phyloP scores from a whole-genome alignment of 2,329 filamentous ascomycete genomes.

The Colletotrichum lupini region DNA sequence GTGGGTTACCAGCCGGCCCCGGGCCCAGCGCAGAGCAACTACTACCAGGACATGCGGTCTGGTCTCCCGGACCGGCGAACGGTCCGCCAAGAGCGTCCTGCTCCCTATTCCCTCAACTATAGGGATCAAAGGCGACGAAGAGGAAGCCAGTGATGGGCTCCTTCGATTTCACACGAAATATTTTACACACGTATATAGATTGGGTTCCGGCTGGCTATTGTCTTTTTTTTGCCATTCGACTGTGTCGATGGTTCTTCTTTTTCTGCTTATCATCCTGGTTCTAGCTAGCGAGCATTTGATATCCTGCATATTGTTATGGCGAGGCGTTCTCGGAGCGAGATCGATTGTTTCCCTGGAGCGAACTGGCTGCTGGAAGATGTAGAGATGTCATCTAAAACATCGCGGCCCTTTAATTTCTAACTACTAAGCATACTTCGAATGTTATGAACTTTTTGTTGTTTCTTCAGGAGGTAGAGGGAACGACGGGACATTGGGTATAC shows the following conservation, averaged over 20 bases:
- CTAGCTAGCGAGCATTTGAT: slow-evolving; percentile 8
- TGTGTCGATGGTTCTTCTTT: not conserved
- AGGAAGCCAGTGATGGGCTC: slow-evolving; percentile 15
- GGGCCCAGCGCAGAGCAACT: not conserved
- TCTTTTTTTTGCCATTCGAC: not conserved
- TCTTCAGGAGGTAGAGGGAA: not conserved
- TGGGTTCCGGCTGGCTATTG: not conserved
- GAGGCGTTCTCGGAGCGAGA: slow-evolving; percentile 23
- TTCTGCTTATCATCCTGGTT: not conserved
- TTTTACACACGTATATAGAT: not conserved
- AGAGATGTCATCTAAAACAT: not conserved
- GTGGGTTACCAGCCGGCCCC: slow-evolving; percentile 6
- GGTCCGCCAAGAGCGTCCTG: slow-evolving; percentile 27
- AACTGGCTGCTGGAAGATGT: slow-evolving; percentile 12
- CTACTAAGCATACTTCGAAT: not conserved
- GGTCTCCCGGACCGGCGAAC: slow-evolving; percentile 27
- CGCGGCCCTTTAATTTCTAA: slow-evolving; percentile 10
- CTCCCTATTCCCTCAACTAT: slow-evolving; percentile 28
- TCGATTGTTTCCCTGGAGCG: not conserved
- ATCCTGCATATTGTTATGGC: slow-evolving; percentile 18
- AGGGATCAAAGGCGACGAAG: slow-evolving; percentile 28
- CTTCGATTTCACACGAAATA: not conserved
- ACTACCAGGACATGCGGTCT: slow-evolving; percentile 28
- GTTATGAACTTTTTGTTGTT: not conserved
- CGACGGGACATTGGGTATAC: not conserved